Conservation (phyloP, 768 basidiomycete genomes). For the Suillus spraguei region DNA sequence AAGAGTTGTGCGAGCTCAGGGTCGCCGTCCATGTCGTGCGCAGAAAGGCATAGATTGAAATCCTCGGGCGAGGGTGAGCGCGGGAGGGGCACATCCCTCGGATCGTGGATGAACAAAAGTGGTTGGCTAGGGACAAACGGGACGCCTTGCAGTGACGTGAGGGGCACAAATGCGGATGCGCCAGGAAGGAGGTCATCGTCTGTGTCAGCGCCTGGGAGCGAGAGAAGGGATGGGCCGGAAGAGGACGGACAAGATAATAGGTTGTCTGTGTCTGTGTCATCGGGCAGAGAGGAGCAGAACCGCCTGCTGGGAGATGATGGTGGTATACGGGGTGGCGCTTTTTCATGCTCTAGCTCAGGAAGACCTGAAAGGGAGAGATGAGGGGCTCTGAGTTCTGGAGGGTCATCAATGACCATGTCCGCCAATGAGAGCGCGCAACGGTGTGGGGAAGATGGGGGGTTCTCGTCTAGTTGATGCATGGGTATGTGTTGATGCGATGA, state of each 20-base stretch:
- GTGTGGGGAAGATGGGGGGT: conserved; percentile 18
- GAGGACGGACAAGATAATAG: conserved; percentile 24
- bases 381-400: conserved; percentile 30
- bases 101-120: conserved; percentile 47
- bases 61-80: conserved; percentile 48
- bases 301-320: conserved; percentile 33
- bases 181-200: conserved; percentile 44
- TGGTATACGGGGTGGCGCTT: conserved; percentile 16
- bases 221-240: conserved; percentile 32
- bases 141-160: background rate
- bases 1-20: conserved; percentile 43
- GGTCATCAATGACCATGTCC: conserved; percentile 22
- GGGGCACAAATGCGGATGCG: conserved; percentile 7
- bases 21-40: conserved; percentile 34
- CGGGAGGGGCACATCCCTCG: conserved; percentile 38
- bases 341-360: conserved; percentile 35
- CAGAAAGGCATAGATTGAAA: conserved; percentile 37
- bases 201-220: conserved; percentile 45
- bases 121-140: conserved; percentile 22
- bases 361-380: conserved; percentile 33
- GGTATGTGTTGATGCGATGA: conserved; percentile 19
- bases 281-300: conserved; percentile 31
- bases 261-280: conserved; percentile 29
- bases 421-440: conserved; percentile 15
- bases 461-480: conserved; percentile 20